Base-by-base conservation (phyloP, 371 early-diverging fungal species). In the Actinomortierella wolfii region DNA sequence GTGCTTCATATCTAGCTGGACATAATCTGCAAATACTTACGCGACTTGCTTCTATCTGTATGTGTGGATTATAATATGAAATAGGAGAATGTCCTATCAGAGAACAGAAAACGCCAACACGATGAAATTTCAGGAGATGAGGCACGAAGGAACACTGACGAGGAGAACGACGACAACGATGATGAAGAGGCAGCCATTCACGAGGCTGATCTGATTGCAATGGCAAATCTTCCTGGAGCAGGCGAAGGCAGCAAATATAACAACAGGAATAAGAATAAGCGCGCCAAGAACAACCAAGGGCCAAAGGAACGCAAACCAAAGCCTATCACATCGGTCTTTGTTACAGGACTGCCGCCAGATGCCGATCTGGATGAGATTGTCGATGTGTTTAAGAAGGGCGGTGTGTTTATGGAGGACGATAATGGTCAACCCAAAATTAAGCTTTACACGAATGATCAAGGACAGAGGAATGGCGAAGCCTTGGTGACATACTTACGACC, bases 401-500 rank as follows among this genome's bases (percentile, higher is more conserved):
- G 97, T 25, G 84, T 96, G 2, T 87, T 97, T 34, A 88, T 94
- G 91, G 93, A 93, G 51, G 97, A 94, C 67, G 71, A 71, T 23
- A 54, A 61, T 46, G 71, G 70, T 64, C 56, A 48, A 61, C 95
- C 97, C n/a, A 88, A 88, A 51, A 93, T 97, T 63, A 97, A 96
- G 68, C 66, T 97, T 24, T 97, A 97, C 69, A 81, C 78, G 18
- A 84, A 94, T 45, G 78, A 79, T 8, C 80, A 89, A 9, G 89
- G 87, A 14, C 58, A 64, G 3, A 73, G 83, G 43, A 97, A 96
- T 67, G 98, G 97, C 1, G 98, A 97, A 67, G 97, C 91, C 0
- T 77, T 97, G 14, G 89, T 97, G 18, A 91, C 91, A 0, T 97
- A 92, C 65, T 89, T 94, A 61, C 91, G 95, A 73, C 89, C 86